phyloP scores from a whole-genome alignment of 495 filamentous ascomycete species.

The Trichoderma parareesei region DNA sequence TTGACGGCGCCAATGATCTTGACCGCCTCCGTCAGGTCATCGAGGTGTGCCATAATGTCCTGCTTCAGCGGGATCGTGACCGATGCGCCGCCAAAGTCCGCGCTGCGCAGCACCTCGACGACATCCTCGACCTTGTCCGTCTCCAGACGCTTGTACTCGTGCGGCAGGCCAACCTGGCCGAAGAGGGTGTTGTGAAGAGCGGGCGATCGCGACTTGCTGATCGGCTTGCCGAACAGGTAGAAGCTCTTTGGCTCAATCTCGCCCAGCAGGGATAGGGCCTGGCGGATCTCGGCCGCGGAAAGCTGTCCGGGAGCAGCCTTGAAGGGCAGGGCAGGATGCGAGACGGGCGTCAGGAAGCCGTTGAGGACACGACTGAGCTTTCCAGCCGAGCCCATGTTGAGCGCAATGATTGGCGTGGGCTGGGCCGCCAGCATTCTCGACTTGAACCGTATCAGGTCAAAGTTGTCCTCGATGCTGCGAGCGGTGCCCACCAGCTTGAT shows the following conservation, averaged over 20 bases:
- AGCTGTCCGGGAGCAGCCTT: constrained; percentile 94
- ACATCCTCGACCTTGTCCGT: constrained; percentile 60
- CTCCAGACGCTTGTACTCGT: constrained; percentile 75
- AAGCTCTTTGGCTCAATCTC: constrained; percentile 70
- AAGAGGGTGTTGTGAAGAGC: constrained; percentile 87
- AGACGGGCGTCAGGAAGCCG: constrained; percentile 90
- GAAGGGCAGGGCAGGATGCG: constrained; percentile 79
- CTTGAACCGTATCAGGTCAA: constrained; percentile 75
- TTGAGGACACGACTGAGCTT: constrained; percentile 88
- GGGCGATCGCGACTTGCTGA: constrained; percentile 72
- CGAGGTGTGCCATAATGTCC: constrained; percentile 73
- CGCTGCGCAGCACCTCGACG: constrained; percentile 55
- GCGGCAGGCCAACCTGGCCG: constrained; percentile 68
- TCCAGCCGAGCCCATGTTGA: constrained; percentile 89
- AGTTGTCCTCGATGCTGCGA: constrained; percentile 73
- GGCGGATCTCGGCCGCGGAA: constrained; percentile 81
- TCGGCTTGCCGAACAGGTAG: constrained; percentile 80
- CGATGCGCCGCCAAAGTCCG: constrained; percentile 83
- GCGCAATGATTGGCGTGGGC: constrained; percentile 74
- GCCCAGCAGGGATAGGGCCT: constrained; percentile 67
- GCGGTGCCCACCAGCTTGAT: constrained; percentile 93
- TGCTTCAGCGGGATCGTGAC: constrained; percentile 95
- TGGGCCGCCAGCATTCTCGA: constrained; percentile 61
- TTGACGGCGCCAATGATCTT: constrained; percentile 87
- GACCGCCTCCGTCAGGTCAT: constrained; percentile 71